These are phyloP conservation scores for Leishmania tarentolae DNA, from an alignment of 208 protist genomes.

Conservation along the genomic window DNA sequence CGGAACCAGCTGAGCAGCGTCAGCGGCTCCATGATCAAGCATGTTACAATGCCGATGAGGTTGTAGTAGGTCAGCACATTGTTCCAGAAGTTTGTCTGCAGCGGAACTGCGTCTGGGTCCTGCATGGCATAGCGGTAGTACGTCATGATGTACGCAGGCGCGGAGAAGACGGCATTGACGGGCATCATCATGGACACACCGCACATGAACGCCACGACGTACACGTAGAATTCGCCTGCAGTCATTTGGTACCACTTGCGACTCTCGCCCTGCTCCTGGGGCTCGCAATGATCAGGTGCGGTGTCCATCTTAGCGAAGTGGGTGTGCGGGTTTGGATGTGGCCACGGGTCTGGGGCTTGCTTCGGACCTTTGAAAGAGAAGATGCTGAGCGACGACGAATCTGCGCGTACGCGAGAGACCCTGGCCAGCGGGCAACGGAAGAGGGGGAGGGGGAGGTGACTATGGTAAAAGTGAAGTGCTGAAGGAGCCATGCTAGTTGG, in stretches of 20 bases:
- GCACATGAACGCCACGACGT: conserved; percentile 62
- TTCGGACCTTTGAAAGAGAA: too few relatives aligned
- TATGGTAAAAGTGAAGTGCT: too few relatives aligned
- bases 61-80: conserved; percentile 77
- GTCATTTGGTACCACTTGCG: conserved; percentile 27
- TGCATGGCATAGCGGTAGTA: conserved; percentile 63
- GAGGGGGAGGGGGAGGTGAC: too few relatives aligned
- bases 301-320: too few relatives aligned
- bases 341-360: too few relatives aligned
- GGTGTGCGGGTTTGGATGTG: too few relatives aligned
- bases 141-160: conserved; percentile 68
- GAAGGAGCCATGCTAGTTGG: too few relatives aligned
- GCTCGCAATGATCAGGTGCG: background rate
- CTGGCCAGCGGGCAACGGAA: too few relatives aligned
- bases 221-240: conserved; percentile 44
- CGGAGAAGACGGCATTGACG: conserved; percentile 82
- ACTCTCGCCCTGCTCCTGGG: background rate
- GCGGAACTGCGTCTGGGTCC: conserved; percentile 29
- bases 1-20: conserved; percentile 45
- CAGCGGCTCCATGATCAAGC: conserved; percentile 58
- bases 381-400: too few relatives aligned
- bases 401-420: too few relatives aligned
- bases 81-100: conserved; percentile 51
- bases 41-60: conserved; percentile 38
- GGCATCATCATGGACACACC: conserved; percentile 84